A percentile compares a stretch with the other conserved stretches of the same genome.
These are phyloP conservation scores for Babesia sp. DNA, from an alignment of 169 alveolate genomes.

Conservation along the genomic window DNA sequence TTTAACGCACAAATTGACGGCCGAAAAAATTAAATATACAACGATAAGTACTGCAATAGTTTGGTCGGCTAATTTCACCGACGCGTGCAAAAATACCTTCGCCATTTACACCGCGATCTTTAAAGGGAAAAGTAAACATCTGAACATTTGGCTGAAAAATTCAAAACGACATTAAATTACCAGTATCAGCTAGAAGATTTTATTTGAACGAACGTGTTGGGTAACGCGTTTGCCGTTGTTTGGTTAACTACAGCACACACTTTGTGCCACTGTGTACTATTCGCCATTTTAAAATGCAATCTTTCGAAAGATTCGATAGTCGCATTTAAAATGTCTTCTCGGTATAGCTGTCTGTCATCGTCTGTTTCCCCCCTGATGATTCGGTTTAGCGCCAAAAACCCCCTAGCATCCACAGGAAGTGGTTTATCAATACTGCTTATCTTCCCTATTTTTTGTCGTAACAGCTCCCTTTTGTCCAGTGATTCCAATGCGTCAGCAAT, in stretches of 20 bases:
- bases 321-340: constrained; percentile 53
- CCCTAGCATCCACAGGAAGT: constrained; percentile 41
- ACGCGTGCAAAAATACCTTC: not conserved
- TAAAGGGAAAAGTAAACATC: not conserved
- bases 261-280: constrained; percentile 44
- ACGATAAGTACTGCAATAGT: constrained; percentile 18
- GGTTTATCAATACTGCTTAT: constrained; percentile 57
- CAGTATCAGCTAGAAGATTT: not conserved
- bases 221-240: constrained; percentile 47
- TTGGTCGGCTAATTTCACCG: constrained; percentile 17
- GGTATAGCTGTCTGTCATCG: constrained; percentile 32
- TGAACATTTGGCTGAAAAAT: not conserved
- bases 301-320: constrained; percentile 50
- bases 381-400: constrained; percentile 45
- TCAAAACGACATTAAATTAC: not conserved
- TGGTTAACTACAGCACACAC: constrained; percentile 57
- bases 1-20: constrained; percentile 45
- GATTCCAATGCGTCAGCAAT: constrained; percentile 34
- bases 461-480: constrained; percentile 29
- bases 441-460: constrained; percentile 64
- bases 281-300: constrained; percentile 5
- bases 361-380: constrained; percentile 55
- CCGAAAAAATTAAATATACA: constrained; percentile 26
- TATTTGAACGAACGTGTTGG: constrained; percentile 12
- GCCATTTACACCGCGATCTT: constrained; percentile 3